Conservation (phyloP, 768 basidiomycete species). For the Tremella yokohamensis region DNA sequence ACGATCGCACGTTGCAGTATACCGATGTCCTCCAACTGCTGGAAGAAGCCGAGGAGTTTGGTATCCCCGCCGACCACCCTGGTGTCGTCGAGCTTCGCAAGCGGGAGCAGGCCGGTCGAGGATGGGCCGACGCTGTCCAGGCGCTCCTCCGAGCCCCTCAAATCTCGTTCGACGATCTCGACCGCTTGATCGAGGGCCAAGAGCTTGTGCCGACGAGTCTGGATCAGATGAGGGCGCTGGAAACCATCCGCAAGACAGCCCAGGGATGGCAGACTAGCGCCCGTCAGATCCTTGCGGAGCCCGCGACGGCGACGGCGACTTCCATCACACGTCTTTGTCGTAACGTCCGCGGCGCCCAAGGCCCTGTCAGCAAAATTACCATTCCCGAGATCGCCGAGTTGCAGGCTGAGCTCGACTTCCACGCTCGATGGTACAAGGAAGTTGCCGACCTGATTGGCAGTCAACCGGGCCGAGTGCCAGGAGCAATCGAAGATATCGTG, state of each 20-base stretch:
- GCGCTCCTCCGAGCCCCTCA: slow-evolving; percentile 11
- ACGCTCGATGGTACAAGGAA: slow-evolving; percentile 36
- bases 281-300: slow-evolving; percentile 19
- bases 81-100: slow-evolving; percentile 63
- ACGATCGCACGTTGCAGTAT: slow-evolving; percentile 65
- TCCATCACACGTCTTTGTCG: slow-evolving; percentile 37
- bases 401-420: slow-evolving; percentile 35
- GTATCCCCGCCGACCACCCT: slow-evolving; percentile 63
- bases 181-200: slow-evolving; percentile 67
- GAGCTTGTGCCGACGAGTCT: slow-evolving; percentile 67
- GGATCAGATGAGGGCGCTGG: slow-evolving; percentile 63
- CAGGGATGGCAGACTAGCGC: slow-evolving; percentile 35
- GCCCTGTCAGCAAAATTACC: slow-evolving; percentile 30
- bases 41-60: slow-evolving; percentile 66
- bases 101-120: slow-evolving; percentile 65
- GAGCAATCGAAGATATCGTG: slow-evolving; percentile 20
- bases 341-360: slow-evolving; percentile 30
- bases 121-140: slow-evolving; percentile 73
- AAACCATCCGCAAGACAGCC: slow-evolving; percentile 56
- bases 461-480: slow-evolving; percentile 14
- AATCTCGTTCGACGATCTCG: slow-evolving; percentile 59
- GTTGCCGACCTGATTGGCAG: slow-evolving; percentile 20
- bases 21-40: slow-evolving; percentile 74
- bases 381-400: slow-evolving; percentile 45
- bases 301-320: slow-evolving; percentile 16